phyloP scores from a whole-genome alignment of 768 basidiomycete genomes.

The Lactarius indigo region DNA sequence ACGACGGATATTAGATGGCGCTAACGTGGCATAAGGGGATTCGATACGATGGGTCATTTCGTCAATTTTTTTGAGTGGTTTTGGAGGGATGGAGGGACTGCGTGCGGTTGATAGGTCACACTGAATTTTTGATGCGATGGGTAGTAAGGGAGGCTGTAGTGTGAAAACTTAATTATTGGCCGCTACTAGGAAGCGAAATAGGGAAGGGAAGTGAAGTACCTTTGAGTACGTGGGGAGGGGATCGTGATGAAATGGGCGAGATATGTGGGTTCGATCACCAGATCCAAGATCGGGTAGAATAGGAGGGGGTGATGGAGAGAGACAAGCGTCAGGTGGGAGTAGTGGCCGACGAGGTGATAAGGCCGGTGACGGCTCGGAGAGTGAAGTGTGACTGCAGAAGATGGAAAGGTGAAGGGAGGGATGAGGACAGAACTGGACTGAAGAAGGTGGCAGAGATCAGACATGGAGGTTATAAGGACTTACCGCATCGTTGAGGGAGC shows the following conservation, averaged over 20 bases:
- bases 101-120: neutral
- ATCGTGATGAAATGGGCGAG: constrained; percentile 21
- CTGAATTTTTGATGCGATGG: constrained; percentile 6
- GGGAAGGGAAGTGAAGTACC: constrained; percentile 6
- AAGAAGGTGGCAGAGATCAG: constrained; percentile 10
- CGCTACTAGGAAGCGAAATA: neutral
- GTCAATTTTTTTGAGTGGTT: constrained; percentile 21
- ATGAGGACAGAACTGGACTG: constrained; percentile 9
- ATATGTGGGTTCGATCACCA: constrained; percentile 18
- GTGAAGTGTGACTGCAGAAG: constrained; percentile 16
- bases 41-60: constrained; percentile 55
- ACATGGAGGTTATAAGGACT: constrained; percentile 24
- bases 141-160: constrained; percentile 3
- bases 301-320: constrained; percentile 10
- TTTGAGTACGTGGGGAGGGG: constrained; percentile 5
- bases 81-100: constrained; percentile 16
- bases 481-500: constrained; percentile 24
- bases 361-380: constrained; percentile 13
- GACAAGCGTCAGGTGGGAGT: constrained; percentile 13
- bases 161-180: neutral
- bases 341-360: constrained; percentile 13
- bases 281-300: constrained; percentile 21
- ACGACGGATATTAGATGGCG: constrained; percentile 23
- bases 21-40: constrained; percentile 29
- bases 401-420: constrained; percentile 15